Evolutionary conservation across 768 basidiomycete species (phyloP).

Genomic region (Tulasnella sp.): DNA sequence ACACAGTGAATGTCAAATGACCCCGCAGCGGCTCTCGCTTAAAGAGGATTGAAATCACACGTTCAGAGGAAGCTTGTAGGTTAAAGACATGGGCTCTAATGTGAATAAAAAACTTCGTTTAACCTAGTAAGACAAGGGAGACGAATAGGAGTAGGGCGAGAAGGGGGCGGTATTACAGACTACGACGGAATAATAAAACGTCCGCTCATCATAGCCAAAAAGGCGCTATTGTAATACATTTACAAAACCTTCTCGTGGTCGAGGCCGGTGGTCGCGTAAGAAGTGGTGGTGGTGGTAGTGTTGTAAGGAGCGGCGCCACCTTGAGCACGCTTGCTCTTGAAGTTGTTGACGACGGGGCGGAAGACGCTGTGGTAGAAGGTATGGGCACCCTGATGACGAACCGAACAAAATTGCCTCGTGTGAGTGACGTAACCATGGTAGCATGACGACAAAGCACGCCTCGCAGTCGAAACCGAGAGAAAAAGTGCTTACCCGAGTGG

Average conservation of each 20-base stretch:
- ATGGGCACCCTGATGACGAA: constrained; percentile 69
- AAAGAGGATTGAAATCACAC: background rate
- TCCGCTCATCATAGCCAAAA: background rate
- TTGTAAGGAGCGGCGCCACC: constrained; percentile 33
- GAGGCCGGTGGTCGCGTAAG: constrained; percentile 43
- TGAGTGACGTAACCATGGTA: constrained; percentile 8
- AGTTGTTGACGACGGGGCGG: constrained; percentile 73
- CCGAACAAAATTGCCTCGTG: constrained; percentile 22
- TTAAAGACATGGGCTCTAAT: background rate
- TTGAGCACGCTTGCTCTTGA: constrained; percentile 36
- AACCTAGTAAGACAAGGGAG: background rate
- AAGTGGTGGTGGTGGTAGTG: constrained; percentile 40
- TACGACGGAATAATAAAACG: background rate
- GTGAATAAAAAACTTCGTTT: background rate
- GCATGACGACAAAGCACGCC: background rate
- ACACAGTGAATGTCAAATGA: too few relatives aligned
- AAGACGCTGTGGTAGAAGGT: constrained; percentile 68
- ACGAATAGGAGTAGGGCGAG: background rate
- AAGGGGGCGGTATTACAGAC: background rate
- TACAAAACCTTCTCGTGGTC: constrained; percentile 32
- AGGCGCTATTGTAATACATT: constrained; percentile 2
- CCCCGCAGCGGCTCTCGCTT: too few relatives aligned
- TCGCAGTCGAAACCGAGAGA: constrained; percentile 35
- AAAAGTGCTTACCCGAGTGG: constrained; percentile 63
- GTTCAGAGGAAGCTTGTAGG: background rate